Percentiles rank a stretch among this genome's conserved stretches.
Conservation (phyloP, 257 asterid genomes). For the Solanum medicagineum region DNA sequence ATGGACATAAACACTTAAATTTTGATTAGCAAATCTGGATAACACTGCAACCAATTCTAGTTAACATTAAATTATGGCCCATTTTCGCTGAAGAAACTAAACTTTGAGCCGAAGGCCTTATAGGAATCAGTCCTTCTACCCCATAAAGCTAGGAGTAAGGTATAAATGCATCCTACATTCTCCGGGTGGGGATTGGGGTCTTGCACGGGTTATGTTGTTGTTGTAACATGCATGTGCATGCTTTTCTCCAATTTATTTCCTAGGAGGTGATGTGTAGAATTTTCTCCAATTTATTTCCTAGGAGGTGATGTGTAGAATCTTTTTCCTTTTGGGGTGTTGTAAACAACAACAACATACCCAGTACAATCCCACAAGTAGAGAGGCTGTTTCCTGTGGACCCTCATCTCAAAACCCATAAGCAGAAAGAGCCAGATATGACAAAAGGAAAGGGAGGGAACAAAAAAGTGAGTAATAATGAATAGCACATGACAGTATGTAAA, state of each 20-base stretch:
- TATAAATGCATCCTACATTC: neutral
- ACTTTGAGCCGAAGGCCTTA: neutral
- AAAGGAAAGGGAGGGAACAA: too few species aligned
- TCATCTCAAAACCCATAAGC: too few species aligned
- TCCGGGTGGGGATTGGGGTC: neutral
- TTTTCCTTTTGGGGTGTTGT: neutral
- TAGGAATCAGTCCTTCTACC: neutral
- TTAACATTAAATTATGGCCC: neutral
- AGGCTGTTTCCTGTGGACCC: too few species aligned
- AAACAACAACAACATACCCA: too few species aligned
- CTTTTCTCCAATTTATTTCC: neutral
- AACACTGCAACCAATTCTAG: neutral
- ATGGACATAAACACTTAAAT: neutral
- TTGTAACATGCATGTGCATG: neutral
- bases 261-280: neutral
- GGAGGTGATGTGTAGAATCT: neutral
- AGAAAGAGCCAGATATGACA: too few species aligned
- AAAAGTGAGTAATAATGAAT: too few species aligned
- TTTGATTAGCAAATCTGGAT: neutral
- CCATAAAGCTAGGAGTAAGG: neutral
- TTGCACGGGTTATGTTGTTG: neutral
- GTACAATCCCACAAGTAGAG: too few species aligned
- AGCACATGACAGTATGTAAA: too few species aligned
- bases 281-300: neutral
- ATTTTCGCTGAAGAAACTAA: neutral